Conservation (phyloP, 768 basidiomycete species). For the Filobasidium wieringae region DNA sequence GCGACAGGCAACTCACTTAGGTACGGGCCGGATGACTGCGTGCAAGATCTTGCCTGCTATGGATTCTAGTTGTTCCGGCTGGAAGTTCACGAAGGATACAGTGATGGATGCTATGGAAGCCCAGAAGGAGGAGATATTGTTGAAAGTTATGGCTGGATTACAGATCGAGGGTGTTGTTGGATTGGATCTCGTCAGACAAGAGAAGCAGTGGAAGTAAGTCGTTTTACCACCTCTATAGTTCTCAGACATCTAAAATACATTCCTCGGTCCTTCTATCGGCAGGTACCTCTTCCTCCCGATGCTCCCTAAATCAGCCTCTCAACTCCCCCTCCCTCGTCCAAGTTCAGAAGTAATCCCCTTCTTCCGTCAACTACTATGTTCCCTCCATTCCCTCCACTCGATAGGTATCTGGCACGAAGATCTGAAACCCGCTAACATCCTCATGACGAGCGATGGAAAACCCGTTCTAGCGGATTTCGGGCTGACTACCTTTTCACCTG, state of each 20-base stretch:
- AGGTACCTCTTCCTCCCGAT: conserved; percentile 31
- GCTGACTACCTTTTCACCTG: conserved; percentile 29
- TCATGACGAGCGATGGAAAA: conserved; percentile 33
- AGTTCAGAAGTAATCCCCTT: conserved; percentile 20
- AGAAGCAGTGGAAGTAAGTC: conserved; percentile 35
- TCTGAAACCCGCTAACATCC: conserved; percentile 43
- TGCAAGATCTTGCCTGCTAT: conserved; percentile 38
- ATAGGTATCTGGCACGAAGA: conserved; percentile 45
- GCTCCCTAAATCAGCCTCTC: conserved; percentile 5
- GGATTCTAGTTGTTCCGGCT: conserved; percentile 8
- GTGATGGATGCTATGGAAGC: conserved; percentile 33
- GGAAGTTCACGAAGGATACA: conserved; percentile 23
- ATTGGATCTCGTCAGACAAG: conserved; percentile 32
- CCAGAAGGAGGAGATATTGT: conserved; percentile 33
- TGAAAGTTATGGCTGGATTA: conserved; percentile 28
- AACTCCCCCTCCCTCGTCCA: conserved; percentile 11
- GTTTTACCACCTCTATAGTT: background rate
- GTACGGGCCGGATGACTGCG: conserved; percentile 25
- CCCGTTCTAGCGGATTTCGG: conserved; percentile 34
- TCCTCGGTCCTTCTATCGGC: background rate
- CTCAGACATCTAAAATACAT: background rate
- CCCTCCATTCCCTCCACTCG: conserved; percentile 24
- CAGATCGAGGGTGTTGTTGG: conserved; percentile 28
- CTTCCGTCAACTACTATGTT: conserved; percentile 25
- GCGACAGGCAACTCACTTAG: conserved; percentile 27